phyloP scores from a whole-genome alignment of 177 flowering plant species.

The Vitis hybrid region DNA sequence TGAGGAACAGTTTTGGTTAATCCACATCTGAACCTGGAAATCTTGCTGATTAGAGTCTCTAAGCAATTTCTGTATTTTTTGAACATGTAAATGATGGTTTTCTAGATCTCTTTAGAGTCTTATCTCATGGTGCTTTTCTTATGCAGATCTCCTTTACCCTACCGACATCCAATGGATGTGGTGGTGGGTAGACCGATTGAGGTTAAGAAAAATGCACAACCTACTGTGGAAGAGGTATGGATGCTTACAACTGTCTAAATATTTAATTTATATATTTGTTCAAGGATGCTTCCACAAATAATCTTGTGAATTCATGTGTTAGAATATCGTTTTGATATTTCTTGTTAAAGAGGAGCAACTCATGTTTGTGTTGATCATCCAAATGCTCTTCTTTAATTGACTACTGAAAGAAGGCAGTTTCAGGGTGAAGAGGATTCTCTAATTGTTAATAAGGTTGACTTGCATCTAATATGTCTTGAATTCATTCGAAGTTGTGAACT shows the following conservation, averaged over 20 bases:
- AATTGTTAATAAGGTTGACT: too few species aligned
- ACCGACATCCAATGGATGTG: conserved; percentile 65
- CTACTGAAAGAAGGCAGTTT: too few species aligned
- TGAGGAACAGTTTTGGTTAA: too few species aligned
- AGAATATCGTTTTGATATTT: too few species aligned
- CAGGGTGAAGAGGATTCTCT: too few species aligned
- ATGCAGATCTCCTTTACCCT: conserved; percentile 74
- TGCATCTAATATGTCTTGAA: too few species aligned
- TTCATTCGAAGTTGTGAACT: too few species aligned
- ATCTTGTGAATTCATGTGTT: not conserved
- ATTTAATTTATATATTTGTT: not conserved
- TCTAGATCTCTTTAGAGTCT: not conserved
- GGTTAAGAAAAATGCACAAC: conserved; percentile 57
- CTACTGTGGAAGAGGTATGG: conserved; percentile 77
- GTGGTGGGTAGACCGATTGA: conserved; percentile 88
- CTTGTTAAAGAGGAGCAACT: too few species aligned
- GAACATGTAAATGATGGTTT: too few species aligned
- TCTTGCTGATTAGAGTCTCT: too few species aligned
- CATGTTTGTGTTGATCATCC: not conserved
- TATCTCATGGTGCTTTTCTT: not conserved
- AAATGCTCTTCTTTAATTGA: not conserved
- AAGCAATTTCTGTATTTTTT: too few species aligned
- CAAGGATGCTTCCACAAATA: not conserved
- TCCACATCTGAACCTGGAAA: too few species aligned
- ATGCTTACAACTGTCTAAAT: not conserved